These are phyloP conservation scores for Blakeslea trispora DNA, from an alignment of 371 early-diverging fungal species.

Conservation along the genomic window DNA sequence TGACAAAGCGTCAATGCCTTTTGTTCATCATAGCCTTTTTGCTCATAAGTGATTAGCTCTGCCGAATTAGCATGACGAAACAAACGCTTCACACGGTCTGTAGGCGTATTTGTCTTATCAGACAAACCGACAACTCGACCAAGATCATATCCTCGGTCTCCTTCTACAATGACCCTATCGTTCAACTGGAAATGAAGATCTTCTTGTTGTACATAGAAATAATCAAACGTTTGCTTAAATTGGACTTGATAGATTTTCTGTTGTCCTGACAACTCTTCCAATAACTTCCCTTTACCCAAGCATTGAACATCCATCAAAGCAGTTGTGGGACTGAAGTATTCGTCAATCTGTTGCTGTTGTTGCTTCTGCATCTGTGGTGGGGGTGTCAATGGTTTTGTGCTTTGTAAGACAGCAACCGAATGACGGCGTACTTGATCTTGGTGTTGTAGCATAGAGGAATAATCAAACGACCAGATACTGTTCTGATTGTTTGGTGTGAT, in stretches of 20 bases:
- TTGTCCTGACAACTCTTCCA: constrained; percentile 33
- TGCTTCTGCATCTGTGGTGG: constrained; percentile 3
- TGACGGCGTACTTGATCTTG: constrained; percentile 13
- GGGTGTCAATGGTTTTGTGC: constrained; percentile 7
- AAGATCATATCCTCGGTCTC: constrained; percentile 94
- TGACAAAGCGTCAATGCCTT: constrained; percentile 87
- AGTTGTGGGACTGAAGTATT: constrained; percentile 15
- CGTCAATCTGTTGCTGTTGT: constrained; percentile 19
- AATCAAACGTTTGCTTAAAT: constrained; percentile 84
- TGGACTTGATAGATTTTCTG: constrained; percentile 75
- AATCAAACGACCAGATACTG: constrained; percentile 9
- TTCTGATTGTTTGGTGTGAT: neutral
- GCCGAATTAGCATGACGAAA: constrained; percentile 78
- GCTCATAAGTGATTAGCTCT: constrained; percentile 72
- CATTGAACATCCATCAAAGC: constrained; percentile 4
- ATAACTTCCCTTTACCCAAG: constrained; percentile 46
- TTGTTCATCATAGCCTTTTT: constrained; percentile 86
- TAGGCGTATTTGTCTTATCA: constrained; percentile 12
- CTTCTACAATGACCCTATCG: constrained; percentile 93
- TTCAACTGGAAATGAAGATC: constrained; percentile 7
- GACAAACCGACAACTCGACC: constrained; percentile 76
- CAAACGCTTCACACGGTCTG: constrained; percentile 75
- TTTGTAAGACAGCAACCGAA: constrained; percentile 11
- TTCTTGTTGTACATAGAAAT: constrained; percentile 65
- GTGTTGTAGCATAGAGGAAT: neutral